Conservation (phyloP, 2,329 filamentous ascomycete genomes). For the Ophiocordyceps camponoti-floridani region DNA sequence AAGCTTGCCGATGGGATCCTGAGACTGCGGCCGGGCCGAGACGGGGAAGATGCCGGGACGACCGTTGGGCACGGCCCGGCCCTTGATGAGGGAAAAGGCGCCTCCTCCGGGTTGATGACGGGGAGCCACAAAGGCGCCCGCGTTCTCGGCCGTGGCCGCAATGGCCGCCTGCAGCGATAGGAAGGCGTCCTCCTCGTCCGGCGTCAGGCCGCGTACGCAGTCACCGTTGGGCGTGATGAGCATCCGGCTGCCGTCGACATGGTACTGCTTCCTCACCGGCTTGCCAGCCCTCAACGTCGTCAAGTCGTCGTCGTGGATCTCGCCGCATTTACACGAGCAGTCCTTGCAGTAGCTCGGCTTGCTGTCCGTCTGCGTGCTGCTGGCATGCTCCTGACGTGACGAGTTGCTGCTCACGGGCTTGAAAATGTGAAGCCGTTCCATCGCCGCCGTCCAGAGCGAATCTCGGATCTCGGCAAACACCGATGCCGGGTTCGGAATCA, state of each 20-base stretch:
- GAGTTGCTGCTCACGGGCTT: slow-evolving; percentile 14
- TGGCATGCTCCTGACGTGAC: slow-evolving; percentile 10
- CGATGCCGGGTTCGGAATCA: slow-evolving; percentile 13
- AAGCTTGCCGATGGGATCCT: slow-evolving; percentile 45
- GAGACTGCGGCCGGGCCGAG: slow-evolving; percentile 24
- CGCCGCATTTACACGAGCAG: slow-evolving; percentile 19
- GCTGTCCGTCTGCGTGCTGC: slow-evolving; percentile 5
- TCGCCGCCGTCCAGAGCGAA: slow-evolving; percentile 12
- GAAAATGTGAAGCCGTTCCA: slow-evolving; percentile 19
- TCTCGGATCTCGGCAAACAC: slow-evolving; percentile 18
- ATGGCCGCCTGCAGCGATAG: slow-evolving; percentile 48
- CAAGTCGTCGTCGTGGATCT: slow-evolving; percentile 31
- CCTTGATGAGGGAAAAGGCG: slow-evolving; percentile 45
- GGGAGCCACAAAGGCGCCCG: slow-evolving; percentile 36
- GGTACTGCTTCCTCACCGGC: slow-evolving; percentile 38
- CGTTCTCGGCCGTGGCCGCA: slow-evolving; percentile 27
- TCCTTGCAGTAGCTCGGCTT: slow-evolving; percentile 17
- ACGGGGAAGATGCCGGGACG: slow-evolving; percentile 43
- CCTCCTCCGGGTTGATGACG: slow-evolving; percentile 34
- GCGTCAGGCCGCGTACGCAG: slow-evolving; percentile 52
- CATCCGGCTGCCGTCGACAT: slow-evolving; percentile 44
- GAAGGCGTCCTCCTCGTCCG: slow-evolving; percentile 52
- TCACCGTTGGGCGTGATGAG: slow-evolving; percentile 62
- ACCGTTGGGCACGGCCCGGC: slow-evolving; percentile 45
- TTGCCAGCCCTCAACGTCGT: slow-evolving; percentile 34